phyloP scores from a whole-genome alignment of 106 monocot genomes.

The Xerophyta viscosa region DNA sequence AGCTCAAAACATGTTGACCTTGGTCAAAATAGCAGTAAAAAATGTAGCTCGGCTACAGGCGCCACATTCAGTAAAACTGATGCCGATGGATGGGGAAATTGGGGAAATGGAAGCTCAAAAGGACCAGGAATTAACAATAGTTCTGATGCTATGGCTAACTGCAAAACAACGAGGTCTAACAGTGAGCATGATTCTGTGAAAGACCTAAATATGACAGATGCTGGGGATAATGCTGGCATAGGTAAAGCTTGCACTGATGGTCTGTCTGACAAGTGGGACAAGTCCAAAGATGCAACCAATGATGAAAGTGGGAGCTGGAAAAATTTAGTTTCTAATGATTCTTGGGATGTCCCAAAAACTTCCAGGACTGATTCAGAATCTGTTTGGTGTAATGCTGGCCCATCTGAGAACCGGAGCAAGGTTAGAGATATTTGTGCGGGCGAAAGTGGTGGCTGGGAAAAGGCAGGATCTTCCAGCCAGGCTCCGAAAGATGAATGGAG shows the following conservation, averaged over 20 bases:
- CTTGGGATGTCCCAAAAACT: neutral
- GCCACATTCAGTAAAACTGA: too few relatives aligned
- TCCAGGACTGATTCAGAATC: neutral
- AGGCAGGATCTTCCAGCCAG: too few relatives aligned
- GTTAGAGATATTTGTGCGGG: neutral
- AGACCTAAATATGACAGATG: neutral
- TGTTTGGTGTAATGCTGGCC: neutral
- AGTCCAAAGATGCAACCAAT: neutral
- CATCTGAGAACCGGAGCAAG: slow-evolving; percentile 1
- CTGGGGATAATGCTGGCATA: slow-evolving; percentile 4
- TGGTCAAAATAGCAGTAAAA: too few relatives aligned
- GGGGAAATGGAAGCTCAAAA: too few relatives aligned
- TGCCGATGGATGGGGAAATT: too few relatives aligned
- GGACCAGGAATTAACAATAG: too few relatives aligned
- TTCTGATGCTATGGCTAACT: neutral
- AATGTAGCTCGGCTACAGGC: too few relatives aligned
- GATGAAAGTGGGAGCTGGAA: neutral
- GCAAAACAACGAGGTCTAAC: neutral
- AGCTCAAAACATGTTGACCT: neutral
- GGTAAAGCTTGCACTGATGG: neutral
- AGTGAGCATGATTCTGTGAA: neutral
- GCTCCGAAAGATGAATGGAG: too few relatives aligned
- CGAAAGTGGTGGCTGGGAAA: too few relatives aligned
- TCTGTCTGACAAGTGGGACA: neutral
- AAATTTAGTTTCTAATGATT: neutral